A percentile compares a stretch with the other conserved stretches of the same genome.
Conservation (phyloP, 805 yeast species). For the Candida parachauliodes region DNA sequence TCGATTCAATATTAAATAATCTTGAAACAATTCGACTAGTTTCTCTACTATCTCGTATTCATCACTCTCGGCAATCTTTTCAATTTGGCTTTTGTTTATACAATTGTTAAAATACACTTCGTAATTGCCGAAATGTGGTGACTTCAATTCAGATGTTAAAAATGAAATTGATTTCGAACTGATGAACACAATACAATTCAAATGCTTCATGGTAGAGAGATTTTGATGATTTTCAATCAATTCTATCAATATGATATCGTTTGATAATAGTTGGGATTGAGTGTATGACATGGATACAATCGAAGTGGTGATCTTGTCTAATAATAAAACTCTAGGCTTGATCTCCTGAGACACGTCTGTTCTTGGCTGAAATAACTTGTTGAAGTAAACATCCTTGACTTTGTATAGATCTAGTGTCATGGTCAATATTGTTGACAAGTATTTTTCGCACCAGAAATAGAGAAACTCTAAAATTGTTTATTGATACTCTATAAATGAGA, state of each 20-base stretch:
- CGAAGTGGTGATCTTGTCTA: slow-evolving; percentile 78
- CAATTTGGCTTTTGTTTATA: slow-evolving; percentile 73
- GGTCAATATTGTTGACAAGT: too few relatives aligned
- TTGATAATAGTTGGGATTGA: slow-evolving; percentile 75
- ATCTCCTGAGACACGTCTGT: slow-evolving; percentile 6
- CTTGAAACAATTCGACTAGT: slow-evolving; percentile 83
- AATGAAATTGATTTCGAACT: slow-evolving; percentile 67
- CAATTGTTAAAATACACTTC: slow-evolving; percentile 75
- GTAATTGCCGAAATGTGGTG: slow-evolving; percentile 79
- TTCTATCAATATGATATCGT: slow-evolving; percentile 84
- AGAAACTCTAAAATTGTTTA: neutral
- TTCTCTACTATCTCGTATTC: slow-evolving; percentile 73
- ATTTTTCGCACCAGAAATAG: too few relatives aligned
- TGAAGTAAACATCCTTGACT: slow-evolving; percentile 28
- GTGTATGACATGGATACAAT: slow-evolving; percentile 86
- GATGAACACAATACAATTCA: slow-evolving; percentile 76
- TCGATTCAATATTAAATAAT: slow-evolving; percentile 69
- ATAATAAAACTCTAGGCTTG: slow-evolving; percentile 66
- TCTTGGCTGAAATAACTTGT: slow-evolving; percentile 22
- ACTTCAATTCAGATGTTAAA: slow-evolving; percentile 62
- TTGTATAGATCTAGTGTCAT: slow-evolving; percentile 27
- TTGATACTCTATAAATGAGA: slow-evolving; percentile 2
- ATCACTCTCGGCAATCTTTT: slow-evolving; percentile 85
- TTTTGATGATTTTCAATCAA: slow-evolving; percentile 52
- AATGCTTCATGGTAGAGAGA: slow-evolving; percentile 59